phyloP scores from a whole-genome alignment of 2,329 filamentous ascomycete species.

The Sclerotinia minor region DNA sequence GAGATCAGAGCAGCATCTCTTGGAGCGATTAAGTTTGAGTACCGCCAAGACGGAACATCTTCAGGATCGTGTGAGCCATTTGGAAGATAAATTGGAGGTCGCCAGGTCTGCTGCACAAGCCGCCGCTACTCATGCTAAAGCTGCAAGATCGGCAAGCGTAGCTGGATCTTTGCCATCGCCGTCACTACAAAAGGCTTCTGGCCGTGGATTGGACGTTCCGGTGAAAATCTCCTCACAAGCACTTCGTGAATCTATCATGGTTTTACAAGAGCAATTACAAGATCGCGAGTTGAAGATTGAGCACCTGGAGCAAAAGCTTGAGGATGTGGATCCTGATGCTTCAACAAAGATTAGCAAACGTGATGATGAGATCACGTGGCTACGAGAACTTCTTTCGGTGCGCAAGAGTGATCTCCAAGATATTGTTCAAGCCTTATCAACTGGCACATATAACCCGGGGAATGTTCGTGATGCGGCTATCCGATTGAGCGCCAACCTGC shows the following conservation, averaged over 20 bases:
- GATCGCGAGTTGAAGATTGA: constrained; percentile 90
- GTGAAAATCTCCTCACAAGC: constrained; percentile 94
- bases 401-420: constrained; percentile 90
- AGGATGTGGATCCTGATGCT: constrained; percentile 72
- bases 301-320: constrained; percentile 71
- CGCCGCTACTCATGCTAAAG: constrained; percentile 38
- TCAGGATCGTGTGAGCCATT: constrained; percentile 77
- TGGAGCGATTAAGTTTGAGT: constrained; percentile 78
- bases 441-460: constrained; percentile 73
- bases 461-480: constrained; percentile 88
- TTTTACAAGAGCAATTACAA: constrained; percentile 94
- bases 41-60: constrained; percentile 83
- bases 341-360: constrained; percentile 82
- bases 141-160: constrained; percentile 36
- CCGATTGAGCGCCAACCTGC: constrained; percentile 86
- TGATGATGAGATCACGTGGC: constrained; percentile 91
- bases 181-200: constrained; percentile 38
- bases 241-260: constrained; percentile 91
- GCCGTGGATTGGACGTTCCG: constrained; percentile 56
- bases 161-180: constrained; percentile 27
- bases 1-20: constrained; percentile 73
- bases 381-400: constrained; percentile 88
- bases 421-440: constrained; percentile 76
- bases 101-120: constrained; percentile 75
- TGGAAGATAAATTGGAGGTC: constrained; percentile 90